Evolutionary conservation across 805 yeast genomes (phyloP), one percentile per base, ranked within the genome.

Genomic region (Saccharomyces mikatae): DNA sequence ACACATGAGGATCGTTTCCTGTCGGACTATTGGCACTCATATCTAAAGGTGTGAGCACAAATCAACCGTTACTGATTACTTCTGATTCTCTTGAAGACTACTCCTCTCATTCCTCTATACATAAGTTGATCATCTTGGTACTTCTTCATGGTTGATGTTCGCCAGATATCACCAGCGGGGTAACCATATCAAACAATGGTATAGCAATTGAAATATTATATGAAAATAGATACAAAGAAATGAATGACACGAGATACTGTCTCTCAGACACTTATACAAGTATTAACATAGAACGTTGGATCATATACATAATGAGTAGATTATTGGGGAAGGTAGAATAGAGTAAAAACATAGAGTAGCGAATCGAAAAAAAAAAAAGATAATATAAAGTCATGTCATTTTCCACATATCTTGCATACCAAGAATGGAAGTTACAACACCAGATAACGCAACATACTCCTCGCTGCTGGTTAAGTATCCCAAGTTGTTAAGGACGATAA

Each of bases 391-490:
- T n/a, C 14, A 27, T 10, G 30, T 47, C 17, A 14, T n/a, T 47
- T 68, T 73, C 96, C 95, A 84, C 60, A 83, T 66, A 62, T 86
- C 90, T 66, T 79, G 80, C 52, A 89, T 74, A 47, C 96, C 96
- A 71, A 89, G 75, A 50, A 83, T 56, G 44, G 96, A 86, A 31
- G 97, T 89, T 56, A 87, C 72, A 27, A 86, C 78, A 67, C 98
- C 98, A 41, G 94, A 89, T 55, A 84, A 72, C 41, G 96, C 97
- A 51, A 89, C 80, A 46, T 83, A 77, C 50, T 95, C 94, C 62
- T 91, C 97, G 67, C 83, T 81, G 62, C 82, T 74, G 61, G 76
- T 76, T 62, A 86, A 73, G 71, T 75, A 72, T 54, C 79, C 76
- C 70, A 87, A 78, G 52, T 83, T 80, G 70, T 86, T 83, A 66